These are phyloP conservation scores for Thelonectria rubi DNA, from an alignment of 2,329 filamentous ascomycete species.

Conservation along the genomic window DNA sequence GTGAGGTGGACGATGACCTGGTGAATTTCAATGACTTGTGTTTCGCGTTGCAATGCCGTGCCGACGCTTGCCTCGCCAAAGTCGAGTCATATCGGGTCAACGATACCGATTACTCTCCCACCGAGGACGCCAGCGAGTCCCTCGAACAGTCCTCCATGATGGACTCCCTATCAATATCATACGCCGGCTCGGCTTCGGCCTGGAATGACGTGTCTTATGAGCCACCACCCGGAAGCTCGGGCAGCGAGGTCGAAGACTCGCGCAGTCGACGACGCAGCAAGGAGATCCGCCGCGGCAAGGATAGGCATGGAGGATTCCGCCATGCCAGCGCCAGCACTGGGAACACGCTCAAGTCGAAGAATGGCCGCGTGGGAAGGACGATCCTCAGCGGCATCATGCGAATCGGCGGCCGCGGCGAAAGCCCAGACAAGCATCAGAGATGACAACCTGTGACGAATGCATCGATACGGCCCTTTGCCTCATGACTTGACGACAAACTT, in stretches of 20 bases:
- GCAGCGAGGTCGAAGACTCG: constrained; percentile 54
- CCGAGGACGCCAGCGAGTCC: constrained; percentile 56
- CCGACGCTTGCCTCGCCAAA: constrained; percentile 60
- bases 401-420: constrained; percentile 53
- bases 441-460: constrained; percentile 14
- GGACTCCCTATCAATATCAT: constrained; percentile 47
- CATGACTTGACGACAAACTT: constrained; percentile 24
- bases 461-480: constrained; percentile 24
- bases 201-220: constrained; percentile 43
- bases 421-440: constrained; percentile 48
- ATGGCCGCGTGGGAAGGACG: constrained; percentile 53
- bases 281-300: constrained; percentile 45
- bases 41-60: constrained; percentile 58
- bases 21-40: constrained; percentile 63
- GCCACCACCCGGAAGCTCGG: constrained; percentile 59
- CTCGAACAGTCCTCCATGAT: constrained; percentile 56
- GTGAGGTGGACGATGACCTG: constrained; percentile 58
- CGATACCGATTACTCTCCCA: constrained; percentile 46
- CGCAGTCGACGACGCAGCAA: constrained; percentile 44
- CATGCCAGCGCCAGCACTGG: constrained; percentile 44
- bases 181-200: constrained; percentile 39
- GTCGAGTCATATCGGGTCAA: constrained; percentile 56
- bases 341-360: constrained; percentile 48
- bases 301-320: constrained; percentile 42
- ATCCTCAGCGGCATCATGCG: constrained; percentile 57